A percentile compares a stretch with the other conserved stretches of the same genome.
phyloP scores from a whole-genome alignment of 73 alveolate genomes.

The Effrenium voratum region DNA sequence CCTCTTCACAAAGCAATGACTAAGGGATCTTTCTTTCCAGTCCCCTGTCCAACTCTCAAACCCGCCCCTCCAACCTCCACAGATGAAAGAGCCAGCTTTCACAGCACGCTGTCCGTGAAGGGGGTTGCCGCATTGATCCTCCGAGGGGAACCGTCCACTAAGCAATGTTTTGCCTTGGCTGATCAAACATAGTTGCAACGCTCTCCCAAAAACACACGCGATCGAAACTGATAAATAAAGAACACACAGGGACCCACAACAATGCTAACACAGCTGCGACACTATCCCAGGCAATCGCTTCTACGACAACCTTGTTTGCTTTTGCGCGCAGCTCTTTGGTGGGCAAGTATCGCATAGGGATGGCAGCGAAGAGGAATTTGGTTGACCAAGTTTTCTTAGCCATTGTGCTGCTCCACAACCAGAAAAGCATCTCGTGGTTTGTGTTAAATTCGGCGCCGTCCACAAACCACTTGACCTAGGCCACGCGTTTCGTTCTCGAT shows the following conservation, averaged over 20 bases:
- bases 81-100: background rate
- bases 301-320: background rate
- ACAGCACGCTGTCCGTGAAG: background rate
- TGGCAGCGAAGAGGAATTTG: background rate
- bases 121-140: background rate
- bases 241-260: background rate
- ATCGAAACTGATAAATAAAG: background rate
- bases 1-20: background rate
- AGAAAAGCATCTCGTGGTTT: conserved; percentile 8
- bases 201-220: background rate
- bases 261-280: background rate
- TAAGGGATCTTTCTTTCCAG: background rate
- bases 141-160: background rate
- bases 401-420: conserved; percentile 4
- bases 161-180: background rate
- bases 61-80: conserved; percentile 5
- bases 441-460: conserved; percentile 39
- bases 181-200: background rate
- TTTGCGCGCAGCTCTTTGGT: background rate
- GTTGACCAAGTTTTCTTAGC: background rate
- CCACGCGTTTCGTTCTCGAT: background rate
- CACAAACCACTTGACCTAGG: conserved; percentile 22
- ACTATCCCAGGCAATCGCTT: conserved; percentile 39
- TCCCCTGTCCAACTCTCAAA: conserved; percentile 28
- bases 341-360: background rate